Conservation (phyloP, 768 basidiomycete species). For the Amanita rubescens region DNA sequence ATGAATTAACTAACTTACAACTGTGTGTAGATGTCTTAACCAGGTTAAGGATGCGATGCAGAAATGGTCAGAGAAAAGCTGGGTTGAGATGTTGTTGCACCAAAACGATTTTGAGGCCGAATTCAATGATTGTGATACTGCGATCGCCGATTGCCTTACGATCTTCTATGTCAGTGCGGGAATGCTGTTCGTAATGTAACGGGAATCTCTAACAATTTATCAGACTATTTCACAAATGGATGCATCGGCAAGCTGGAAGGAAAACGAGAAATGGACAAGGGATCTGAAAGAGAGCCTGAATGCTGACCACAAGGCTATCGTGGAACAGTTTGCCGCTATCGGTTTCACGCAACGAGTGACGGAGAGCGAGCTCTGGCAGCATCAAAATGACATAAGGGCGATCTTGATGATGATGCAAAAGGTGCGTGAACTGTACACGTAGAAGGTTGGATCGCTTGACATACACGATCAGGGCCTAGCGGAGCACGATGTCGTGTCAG, state of each 20-base stretch:
- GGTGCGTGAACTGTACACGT: no score
- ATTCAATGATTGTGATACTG: conserved; percentile 37
- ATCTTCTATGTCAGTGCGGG: conserved; percentile 35
- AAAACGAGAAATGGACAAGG: neutral
- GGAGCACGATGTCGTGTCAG: conserved; percentile 24
- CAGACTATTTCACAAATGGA: conserved; percentile 13
- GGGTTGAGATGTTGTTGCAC: conserved; percentile 35
- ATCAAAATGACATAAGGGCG: conserved; percentile 18
- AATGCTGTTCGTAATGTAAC: no score
- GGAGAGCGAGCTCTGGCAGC: conserved; percentile 21
- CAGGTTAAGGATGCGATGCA: conserved; percentile 33
- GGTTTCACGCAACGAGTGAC: conserved; percentile 34
- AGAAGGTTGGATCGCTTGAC: no score
- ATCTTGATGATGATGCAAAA: conserved; percentile 10
- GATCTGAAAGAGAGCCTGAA: neutral
- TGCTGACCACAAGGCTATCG: neutral
- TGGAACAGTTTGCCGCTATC: conserved; percentile 34
- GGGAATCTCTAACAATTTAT: no score
- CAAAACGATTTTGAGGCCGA: conserved; percentile 37
- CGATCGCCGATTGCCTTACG: conserved; percentile 37
- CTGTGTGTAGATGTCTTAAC: conserved; percentile 12
- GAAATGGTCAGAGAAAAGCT: conserved; percentile 33
- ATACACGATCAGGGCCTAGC: conserved; percentile 21
- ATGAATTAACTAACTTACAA: neutral
- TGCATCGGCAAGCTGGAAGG: neutral